Percentiles rank a stretch among this genome's conserved stretches.
These are phyloP conservation scores for Microcyclosporella mali DNA, from an alignment of 2,329 filamentous ascomycete genomes.

Conservation along the genomic window DNA sequence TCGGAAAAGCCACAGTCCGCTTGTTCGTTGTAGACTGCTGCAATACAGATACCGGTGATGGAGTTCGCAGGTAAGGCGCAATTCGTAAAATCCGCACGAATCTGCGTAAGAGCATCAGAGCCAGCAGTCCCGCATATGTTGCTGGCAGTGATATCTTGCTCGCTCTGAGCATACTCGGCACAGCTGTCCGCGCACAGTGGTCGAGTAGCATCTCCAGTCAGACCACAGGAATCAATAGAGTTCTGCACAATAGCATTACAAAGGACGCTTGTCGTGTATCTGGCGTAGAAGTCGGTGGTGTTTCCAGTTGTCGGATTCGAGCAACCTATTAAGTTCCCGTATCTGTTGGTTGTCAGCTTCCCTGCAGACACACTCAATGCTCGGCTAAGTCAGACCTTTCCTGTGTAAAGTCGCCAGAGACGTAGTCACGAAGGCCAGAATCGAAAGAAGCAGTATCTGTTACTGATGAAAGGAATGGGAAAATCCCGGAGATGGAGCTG, in stretches of 20 bases:
- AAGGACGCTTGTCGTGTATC: constrained; percentile 84
- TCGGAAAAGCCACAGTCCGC: constrained; percentile 78
- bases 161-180: constrained; percentile 79
- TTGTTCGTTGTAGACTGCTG: constrained; percentile 72
- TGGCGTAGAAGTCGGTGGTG: constrained; percentile 77
- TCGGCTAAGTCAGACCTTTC: constrained; percentile 56
- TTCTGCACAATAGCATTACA: constrained; percentile 94
- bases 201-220: constrained; percentile 57
- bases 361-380: not conserved
- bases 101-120: constrained; percentile 58
- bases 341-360: constrained; percentile 53
- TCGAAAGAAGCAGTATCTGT: constrained; percentile 74
- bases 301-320: constrained; percentile 68
- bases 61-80: constrained; percentile 79
- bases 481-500: constrained; percentile 52
- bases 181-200: constrained; percentile 89
- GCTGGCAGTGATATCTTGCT: constrained; percentile 76
- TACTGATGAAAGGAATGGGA: constrained; percentile 79
- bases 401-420: constrained; percentile 67
- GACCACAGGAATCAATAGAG: constrained; percentile 63
- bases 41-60: constrained; percentile 67
- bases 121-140: constrained; percentile 64
- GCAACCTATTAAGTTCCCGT: constrained; percentile 74
- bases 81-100: constrained; percentile 85
- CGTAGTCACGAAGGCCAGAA: constrained; percentile 62